Conservation (phyloP, 1,139 yeast species). For the Blastobotrys proliferans region DNA sequence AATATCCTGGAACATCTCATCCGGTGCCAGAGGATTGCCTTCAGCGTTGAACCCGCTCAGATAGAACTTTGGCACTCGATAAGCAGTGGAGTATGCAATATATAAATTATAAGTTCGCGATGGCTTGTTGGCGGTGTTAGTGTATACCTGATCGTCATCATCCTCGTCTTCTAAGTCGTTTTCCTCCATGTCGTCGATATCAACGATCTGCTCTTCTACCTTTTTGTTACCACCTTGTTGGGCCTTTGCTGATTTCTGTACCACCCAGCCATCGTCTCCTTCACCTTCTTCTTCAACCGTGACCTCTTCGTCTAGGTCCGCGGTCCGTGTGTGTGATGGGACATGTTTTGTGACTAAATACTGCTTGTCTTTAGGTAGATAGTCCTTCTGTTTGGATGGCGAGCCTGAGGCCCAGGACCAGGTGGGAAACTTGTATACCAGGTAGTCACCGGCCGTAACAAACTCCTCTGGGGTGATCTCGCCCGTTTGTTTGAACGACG, state of each 20-base stretch:
- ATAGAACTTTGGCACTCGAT: slow-evolving; percentile 92
- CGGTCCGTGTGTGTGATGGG: slow-evolving; percentile 76
- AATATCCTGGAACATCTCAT: slow-evolving; percentile 92
- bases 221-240: slow-evolving; percentile 7
- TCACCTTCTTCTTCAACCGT: slow-evolving; percentile 35
- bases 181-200: slow-evolving; percentile 33
- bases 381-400: slow-evolving; percentile 54
- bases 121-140: slow-evolving; percentile 15
- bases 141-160: slow-evolving; percentile 25
- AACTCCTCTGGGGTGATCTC: slow-evolving; percentile 94
- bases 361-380: slow-evolving; percentile 83
- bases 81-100: slow-evolving; percentile 89
- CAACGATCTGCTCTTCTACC: slow-evolving; percentile 31
- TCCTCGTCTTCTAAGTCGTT: slow-evolving; percentile 30
- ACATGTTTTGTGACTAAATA: slow-evolving; percentile 83
- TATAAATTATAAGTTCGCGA: slow-evolving; percentile 64
- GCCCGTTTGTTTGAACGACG: slow-evolving; percentile 81
- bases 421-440: slow-evolving; percentile 88
- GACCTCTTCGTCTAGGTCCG: slow-evolving; percentile 47
- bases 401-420: slow-evolving; percentile 90
- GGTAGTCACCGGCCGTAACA: slow-evolving; percentile 86
- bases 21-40: slow-evolving; percentile 83
- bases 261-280: slow-evolving; percentile 60
- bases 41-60: slow-evolving; percentile 79
- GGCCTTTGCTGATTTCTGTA: slow-evolving; percentile 28